Evolutionary conservation across 164 flowering plant species (phyloP), one percentile per base, ranked within the genome.

Genomic region (Magnolia sinica): DNA sequence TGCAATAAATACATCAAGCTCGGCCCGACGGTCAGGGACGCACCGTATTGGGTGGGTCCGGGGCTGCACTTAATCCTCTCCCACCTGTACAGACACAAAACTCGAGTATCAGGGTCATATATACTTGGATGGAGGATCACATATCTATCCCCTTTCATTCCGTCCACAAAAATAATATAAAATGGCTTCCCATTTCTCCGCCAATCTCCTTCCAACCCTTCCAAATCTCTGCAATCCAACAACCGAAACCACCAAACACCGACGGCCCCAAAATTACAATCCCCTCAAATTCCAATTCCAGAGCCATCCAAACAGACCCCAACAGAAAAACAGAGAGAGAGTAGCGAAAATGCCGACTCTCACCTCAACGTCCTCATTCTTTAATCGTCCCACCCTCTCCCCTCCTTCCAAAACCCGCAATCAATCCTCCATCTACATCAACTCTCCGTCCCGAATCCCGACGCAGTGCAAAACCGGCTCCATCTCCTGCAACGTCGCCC

Each of bases 401-500:
- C 13, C 61, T 55, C 61, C 68, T 8, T 20, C 24, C 27, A 19
- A 68, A 68, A 68, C 19, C 13, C 23, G 7, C 22, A 5, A 68
- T 68, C 50, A 19, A 7, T 68, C 71, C 20, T 49, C 23, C 11
- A 49, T 45, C 50, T 68, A 10, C 58, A 20, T 19, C 58, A 19
- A 1, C 58, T 37, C 7, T 27, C 71, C 71, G 2, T 29, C 11
- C 23, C 58, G 13, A 13, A 49, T 50, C 58, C 58, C 16, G 13
- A 37, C 71, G 51, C 58, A 45, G 31, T 50, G 71, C 19, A 29
- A 19, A 37, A 7, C 73, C 22, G 13, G 24, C 4, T 45, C 73
- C 71, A 65, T 72, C 1, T 27, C 75, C 23, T 77, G 79, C 50
- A 64, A 52, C 61, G 75, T 77, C 24, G 79, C 79, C 18, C 23